phyloP scores from a whole-genome alignment of 805 yeast genomes.

The Aciculoconidium aculeatum region DNA sequence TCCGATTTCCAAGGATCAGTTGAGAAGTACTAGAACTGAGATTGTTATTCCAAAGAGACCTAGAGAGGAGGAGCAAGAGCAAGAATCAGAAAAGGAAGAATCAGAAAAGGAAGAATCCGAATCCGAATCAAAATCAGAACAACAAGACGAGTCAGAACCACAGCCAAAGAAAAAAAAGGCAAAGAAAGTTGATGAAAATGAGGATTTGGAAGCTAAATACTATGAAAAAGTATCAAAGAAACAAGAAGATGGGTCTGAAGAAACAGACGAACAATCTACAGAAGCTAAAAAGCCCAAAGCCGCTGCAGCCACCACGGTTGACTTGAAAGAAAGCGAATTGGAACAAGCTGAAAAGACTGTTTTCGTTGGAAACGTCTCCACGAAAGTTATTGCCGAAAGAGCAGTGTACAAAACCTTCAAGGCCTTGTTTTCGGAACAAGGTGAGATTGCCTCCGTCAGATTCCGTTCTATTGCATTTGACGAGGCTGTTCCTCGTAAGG shows the following conservation, averaged over 20 bases:
- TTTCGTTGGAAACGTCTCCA: slow-evolving; percentile 81
- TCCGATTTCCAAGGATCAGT: slow-evolving; percentile 39
- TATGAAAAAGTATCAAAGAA: slow-evolving; percentile 43
- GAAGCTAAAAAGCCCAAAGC: slow-evolving; percentile 9
- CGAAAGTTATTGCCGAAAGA: slow-evolving; percentile 60
- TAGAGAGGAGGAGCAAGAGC: slow-evolving; percentile 10
- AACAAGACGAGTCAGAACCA: slow-evolving; percentile 20
- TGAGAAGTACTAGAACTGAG: slow-evolving; percentile 27
- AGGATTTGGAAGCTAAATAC: slow-evolving; percentile 52
- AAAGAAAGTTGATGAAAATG: slow-evolving; percentile 31
- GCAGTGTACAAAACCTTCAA: slow-evolving; percentile 58
- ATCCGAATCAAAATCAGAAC: slow-evolving; percentile 5
- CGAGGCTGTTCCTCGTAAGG: slow-evolving; percentile 85
- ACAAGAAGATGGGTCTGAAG: slow-evolving; percentile 6
- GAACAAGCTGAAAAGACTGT: slow-evolving; percentile 80
- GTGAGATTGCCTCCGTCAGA: slow-evolving; percentile 67
- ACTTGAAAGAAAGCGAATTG: slow-evolving; percentile 64
- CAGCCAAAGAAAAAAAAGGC: slow-evolving; percentile 10
- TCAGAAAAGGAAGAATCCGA: slow-evolving; percentile 14
- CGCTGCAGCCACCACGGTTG: slow-evolving; percentile 43
- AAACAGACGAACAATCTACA: no score
- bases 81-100: slow-evolving; percentile 14
- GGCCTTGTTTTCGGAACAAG: slow-evolving; percentile 47
- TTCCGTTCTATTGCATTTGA: slow-evolving; percentile 89
- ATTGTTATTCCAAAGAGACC: slow-evolving; percentile 13